These are phyloP conservation scores for Hansenula lynferdii DNA, from an alignment of 1,139 yeast species.

Conservation along the genomic window DNA sequence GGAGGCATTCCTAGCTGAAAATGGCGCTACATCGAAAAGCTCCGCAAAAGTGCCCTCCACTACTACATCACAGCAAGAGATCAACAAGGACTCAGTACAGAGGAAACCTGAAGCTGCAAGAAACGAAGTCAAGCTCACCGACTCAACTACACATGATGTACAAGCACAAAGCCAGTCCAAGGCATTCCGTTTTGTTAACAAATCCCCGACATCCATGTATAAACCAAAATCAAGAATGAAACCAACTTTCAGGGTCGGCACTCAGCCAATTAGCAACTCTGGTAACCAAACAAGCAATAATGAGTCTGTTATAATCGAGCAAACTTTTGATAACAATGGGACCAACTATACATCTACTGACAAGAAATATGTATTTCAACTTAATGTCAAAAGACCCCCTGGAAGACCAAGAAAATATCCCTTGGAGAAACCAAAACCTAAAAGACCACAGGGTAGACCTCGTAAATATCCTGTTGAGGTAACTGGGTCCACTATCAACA, in stretches of 20 bases:
- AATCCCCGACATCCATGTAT: slow-evolving; percentile 15
- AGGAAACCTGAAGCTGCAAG: too few species aligned
- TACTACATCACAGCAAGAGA: neutral
- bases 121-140: neutral
- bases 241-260: slow-evolving; percentile 18
- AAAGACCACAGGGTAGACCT: slow-evolving; percentile 25
- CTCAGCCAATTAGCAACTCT: slow-evolving; percentile 2
- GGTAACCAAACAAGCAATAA: slow-evolving; percentile 5
- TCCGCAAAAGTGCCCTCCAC: neutral
- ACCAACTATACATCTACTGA: slow-evolving; percentile 5
- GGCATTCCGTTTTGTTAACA: slow-evolving; percentile 19
- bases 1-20: neutral
- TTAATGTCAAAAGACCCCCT: slow-evolving; percentile 20
- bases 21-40: neutral
- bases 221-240: slow-evolving; percentile 17
- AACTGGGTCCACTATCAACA: neutral
- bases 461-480: slow-evolving; percentile 16
- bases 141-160: neutral
- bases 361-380: slow-evolving; percentile 14
- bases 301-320: slow-evolving; percentile 18
- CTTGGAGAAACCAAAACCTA: slow-evolving; percentile 35
- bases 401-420: slow-evolving; percentile 53
- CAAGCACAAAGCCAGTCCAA: slow-evolving; percentile 1
- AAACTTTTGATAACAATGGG: slow-evolving; percentile 9
- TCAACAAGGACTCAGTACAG: too few species aligned